Conservation (phyloP, 2,329 filamentous ascomycete genomes). For the Coleophoma eucalyptorum region DNA sequence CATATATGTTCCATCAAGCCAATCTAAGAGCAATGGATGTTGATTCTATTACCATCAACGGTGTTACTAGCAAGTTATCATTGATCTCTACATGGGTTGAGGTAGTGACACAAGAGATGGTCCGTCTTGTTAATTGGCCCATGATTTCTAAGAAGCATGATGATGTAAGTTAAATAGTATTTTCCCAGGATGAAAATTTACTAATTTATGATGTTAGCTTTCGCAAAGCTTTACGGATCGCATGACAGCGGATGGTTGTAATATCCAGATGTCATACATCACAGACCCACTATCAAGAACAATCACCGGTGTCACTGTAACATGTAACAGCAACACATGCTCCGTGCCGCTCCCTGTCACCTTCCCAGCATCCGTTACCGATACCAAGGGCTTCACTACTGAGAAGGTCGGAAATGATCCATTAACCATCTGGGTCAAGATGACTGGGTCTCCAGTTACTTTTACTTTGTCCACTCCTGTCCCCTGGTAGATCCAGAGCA, state of each 20-base stretch:
- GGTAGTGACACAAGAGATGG: constrained; percentile 13
- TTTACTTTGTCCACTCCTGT: constrained; percentile 31
- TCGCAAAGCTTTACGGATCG: constrained; percentile 44
- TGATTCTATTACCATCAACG: constrained; percentile 10
- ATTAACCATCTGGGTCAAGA: constrained; percentile 43
- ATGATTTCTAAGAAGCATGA: constrained; percentile 51
- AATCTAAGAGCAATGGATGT: constrained; percentile 41
- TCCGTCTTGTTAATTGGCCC: constrained; percentile 38
- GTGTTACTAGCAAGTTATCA: constrained; percentile 7
- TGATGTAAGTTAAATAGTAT: constrained; percentile 37
- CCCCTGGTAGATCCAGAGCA: neutral
- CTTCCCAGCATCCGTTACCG: constrained; percentile 28
- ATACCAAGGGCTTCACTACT: constrained; percentile 12
- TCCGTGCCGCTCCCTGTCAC: constrained; percentile 19
- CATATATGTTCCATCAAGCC: constrained; percentile 50
- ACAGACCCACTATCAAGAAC: constrained; percentile 8
- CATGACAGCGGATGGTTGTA: constrained; percentile 19
- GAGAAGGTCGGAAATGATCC: constrained; percentile 51
- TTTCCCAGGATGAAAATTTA: constrained; percentile 32
- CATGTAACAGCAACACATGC: constrained; percentile 28
- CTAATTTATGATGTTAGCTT: neutral
- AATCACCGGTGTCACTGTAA: constrained; percentile 31
- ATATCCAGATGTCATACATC: constrained; percentile 16
- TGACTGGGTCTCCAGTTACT: constrained; percentile 40
- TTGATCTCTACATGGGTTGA: constrained; percentile 15